These are phyloP conservation scores for Colletotrichum sp. DNA, from an alignment of 2,329 filamentous ascomycete genomes.

Conservation along the genomic window DNA sequence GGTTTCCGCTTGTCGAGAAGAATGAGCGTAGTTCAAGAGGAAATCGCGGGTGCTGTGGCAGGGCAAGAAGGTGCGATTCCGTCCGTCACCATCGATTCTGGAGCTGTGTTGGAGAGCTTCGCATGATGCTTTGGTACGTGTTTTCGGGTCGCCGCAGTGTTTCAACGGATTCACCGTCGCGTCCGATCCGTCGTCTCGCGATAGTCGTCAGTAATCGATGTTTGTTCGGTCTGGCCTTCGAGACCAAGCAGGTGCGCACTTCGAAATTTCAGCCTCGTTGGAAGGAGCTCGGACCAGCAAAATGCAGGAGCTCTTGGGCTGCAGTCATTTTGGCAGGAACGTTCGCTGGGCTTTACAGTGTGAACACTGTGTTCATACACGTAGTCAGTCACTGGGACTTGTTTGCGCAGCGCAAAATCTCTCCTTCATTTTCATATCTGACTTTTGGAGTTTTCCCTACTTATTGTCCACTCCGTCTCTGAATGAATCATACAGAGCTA, in stretches of 20 bases:
- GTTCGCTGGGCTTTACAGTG: background rate
- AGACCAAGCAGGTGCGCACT: background rate
- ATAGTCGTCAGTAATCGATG: background rate
- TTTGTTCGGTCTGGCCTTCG: background rate
- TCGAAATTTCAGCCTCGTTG: conserved; percentile 19
- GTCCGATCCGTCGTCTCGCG: background rate
- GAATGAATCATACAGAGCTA: background rate
- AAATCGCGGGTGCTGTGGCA: conserved; percentile 19
- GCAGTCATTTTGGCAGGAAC: background rate
- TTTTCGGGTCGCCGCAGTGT: background rate
- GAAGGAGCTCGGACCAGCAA: conserved; percentile 16
- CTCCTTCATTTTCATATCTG: background rate
- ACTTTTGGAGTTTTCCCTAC: background rate
- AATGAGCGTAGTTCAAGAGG: background rate
- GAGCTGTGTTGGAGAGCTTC: background rate
- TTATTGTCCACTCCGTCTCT: background rate
- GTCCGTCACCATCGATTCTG: conserved; percentile 21
- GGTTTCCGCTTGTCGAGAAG: background rate
- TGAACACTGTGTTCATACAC: background rate
- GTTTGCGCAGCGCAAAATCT: background rate
- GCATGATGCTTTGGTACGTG: conserved; percentile 15
- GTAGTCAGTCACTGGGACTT: background rate
- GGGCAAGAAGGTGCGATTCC: conserved; percentile 12
- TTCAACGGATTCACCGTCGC: background rate
- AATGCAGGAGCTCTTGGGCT: background rate